Base-by-base conservation (phyloP, 257 asterid genomes). In the Marsdenia floribunda region DNA sequence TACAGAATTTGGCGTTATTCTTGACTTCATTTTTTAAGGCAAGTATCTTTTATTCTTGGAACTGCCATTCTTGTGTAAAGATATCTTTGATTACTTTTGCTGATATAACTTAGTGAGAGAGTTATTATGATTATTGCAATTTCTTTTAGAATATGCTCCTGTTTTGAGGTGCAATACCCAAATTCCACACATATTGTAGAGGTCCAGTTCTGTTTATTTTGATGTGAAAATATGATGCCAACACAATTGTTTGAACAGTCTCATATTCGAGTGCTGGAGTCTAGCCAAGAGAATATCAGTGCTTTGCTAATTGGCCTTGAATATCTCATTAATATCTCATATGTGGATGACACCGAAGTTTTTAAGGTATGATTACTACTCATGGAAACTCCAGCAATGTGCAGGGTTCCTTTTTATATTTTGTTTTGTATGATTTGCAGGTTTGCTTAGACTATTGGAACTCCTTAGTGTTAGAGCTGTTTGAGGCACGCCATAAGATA, bases 391-490 rank as follows among this genome's bases (percentile, higher is more conserved):
- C 72, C 7, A 19, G 29, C 38, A 22, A 42, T 46, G 40, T 42
- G 21, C 24, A 44, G 68, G 26, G 49, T 60, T 21, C 53, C 53
- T 66, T 38, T 3, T 66, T 38, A 66, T 26, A 21, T 77, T 7
- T 29, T 47, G 7, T 35, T 29, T 61, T 55, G 55, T 73, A 40
- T 82, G 75, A 21, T 70, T 83, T 77, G 26, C 84, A 95, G 99
- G 99, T 95, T 70, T 95, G 99, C 82, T 88, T 95, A 86, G 99
- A 95, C 80, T 95, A 90, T 80, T 95, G 99, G 99, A 95, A 95
- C 84, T 84, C 93, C 73, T 75, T 92, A 71, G 97, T 95, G 73
- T 81, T 80, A 80, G 99, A 90, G 85, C 88, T 95, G 78, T 95
- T 87, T 88, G 98, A 92, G 86, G 93, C 97, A 65, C 91, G 87